Evolutionary conservation across 2,329 filamentous ascomycete species (phyloP), one percentile per base, ranked within the genome.

Genomic region (Aspergillus jensenii): DNA sequence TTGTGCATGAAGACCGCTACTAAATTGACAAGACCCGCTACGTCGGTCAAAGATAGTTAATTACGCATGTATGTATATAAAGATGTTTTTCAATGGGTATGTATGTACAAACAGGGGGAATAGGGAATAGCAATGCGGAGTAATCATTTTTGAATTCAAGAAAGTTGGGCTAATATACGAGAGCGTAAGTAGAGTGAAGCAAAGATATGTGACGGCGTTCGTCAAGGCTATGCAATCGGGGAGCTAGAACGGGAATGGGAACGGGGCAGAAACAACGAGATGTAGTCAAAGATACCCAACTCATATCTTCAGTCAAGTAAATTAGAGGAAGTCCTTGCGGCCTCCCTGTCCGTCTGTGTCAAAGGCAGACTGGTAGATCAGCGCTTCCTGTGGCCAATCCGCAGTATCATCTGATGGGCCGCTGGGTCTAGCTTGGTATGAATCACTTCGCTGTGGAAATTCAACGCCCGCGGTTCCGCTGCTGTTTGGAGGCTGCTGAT

Each of bases 341-440:
- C 55, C 54, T 12, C 50, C 56, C 27, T 66, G 62, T 15, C 59
- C 57, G 43, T 68, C 68, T 52, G 33, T 60, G 15, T 62, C 65
- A 39, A 66, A 59, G 19, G 65, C 61, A 7, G 67, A 70, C 52
- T 76, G 73, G 61, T 77, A 77, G 56, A 76, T 71, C 23, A 77
- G 63, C 25, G 75, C 74, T 62, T 77, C 75, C 52, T 73, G 74
- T 3, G 74, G 71, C 74, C 75, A 78, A 40, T 77, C 73, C 31
- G 69, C 66, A n/a, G 61, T 62, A 33, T 70, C 69, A 33, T 70
- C 67, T 21, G 63, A 59, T 5, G 63, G 66, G 19, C 62, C 51
- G 31, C 37, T 57, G 39, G 64, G 59, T 15, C 43, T 55, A 55
- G 14, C 60, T 27, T 66, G 59, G 46, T 57, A 62, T 31, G 64